These are phyloP conservation scores for Calocera viscosa DNA, from an alignment of 768 basidiomycete species.

Conservation along the genomic window DNA sequence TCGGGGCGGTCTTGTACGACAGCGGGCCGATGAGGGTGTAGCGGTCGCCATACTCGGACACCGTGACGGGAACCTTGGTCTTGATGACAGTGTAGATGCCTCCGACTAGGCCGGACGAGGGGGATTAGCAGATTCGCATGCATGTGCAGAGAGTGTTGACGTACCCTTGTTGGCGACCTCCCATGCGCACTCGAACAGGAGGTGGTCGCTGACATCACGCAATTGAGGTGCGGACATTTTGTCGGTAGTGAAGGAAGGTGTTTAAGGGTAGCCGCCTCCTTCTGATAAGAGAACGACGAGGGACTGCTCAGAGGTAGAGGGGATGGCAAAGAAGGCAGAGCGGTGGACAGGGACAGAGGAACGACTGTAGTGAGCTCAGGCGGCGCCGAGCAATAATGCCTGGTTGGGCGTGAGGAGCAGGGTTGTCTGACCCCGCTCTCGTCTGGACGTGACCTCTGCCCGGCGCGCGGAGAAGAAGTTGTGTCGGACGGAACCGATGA, in stretches of 20 bases:
- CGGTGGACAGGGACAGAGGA: background rate
- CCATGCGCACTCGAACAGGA: conserved; percentile 94
- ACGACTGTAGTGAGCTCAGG: background rate
- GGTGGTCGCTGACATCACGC: conserved; percentile 64
- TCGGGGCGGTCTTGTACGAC: conserved; percentile 93
- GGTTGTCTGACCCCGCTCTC: background rate
- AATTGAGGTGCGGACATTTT: conserved; percentile 20
- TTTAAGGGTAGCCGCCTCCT: background rate
- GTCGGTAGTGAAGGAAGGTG: background rate
- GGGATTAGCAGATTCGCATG: conserved; percentile 14
- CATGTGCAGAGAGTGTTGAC: background rate
- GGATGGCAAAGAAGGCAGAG: background rate
- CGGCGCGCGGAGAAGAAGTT: conserved; percentile 1
- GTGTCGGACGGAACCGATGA: background rate
- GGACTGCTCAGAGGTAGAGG: background rate
- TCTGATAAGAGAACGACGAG: background rate
- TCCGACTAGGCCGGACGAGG: conserved; percentile 43
- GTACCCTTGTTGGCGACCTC: conserved; percentile 84
- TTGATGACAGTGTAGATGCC: conserved; percentile 99
- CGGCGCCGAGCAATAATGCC: conserved; percentile 1
- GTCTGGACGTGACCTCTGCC: background rate
- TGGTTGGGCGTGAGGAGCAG: background rate
- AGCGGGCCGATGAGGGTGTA: conserved; percentile 97
- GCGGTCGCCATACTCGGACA: conserved; percentile 87
- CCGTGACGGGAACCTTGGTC: conserved; percentile 97